Base-by-base conservation (phyloP, 2,329 filamentous ascomycete genomes). In the Ophiocordyceps sinensis region DNA sequence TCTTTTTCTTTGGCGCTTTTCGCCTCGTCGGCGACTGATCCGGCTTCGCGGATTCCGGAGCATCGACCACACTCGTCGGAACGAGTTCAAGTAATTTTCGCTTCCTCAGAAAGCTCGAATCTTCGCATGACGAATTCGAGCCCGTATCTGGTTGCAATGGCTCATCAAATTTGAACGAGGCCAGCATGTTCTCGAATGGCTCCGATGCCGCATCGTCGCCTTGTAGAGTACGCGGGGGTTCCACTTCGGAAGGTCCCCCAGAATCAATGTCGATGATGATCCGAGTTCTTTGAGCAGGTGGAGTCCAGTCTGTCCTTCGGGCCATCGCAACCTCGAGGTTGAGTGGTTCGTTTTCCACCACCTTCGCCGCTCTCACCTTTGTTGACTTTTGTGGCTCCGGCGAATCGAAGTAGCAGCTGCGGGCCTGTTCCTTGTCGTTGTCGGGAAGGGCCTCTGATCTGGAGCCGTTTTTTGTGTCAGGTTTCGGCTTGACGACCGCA, bases 251-350 rank as follows among this genome's bases (percentile, higher is more conserved):
- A 1, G 58, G 56, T 7, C 56, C 57, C 8, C 57, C 57, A 0
- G 57, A 55, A 13, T 53, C 53, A 3, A 56, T 47, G 32, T 53
- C 53, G 3, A 56, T 47, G 32, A 45, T 50, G 43, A 53, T 44
- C 3, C 54, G 43, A 1, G 48, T 49, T 35, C 64, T 65, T 29
- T 64, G 53, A 37, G 64, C 67, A 4, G 76, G 71, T 2, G 81
- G 82, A 1, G 83, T 87, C 83, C 82, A 87, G 43, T 79, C 69
- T 13, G 61, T 52, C 44, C 76, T 68, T 44, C 82, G 67, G 37
- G 61, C 64, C 23, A 71, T 55, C 8, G 80, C 82, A 37, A 55
- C 57, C 40, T 72, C 68, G 9, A 68, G 44, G 17, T 57, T 50
- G 3, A 65, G 48, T 1, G 61, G 52, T 38, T 62, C 60, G n/a